A percentile compares a stretch with the other conserved stretches of the same genome.
These are phyloP conservation scores for Leptodermis oblonga DNA, from an alignment of 257 asterid species.

Conservation along the genomic window DNA sequence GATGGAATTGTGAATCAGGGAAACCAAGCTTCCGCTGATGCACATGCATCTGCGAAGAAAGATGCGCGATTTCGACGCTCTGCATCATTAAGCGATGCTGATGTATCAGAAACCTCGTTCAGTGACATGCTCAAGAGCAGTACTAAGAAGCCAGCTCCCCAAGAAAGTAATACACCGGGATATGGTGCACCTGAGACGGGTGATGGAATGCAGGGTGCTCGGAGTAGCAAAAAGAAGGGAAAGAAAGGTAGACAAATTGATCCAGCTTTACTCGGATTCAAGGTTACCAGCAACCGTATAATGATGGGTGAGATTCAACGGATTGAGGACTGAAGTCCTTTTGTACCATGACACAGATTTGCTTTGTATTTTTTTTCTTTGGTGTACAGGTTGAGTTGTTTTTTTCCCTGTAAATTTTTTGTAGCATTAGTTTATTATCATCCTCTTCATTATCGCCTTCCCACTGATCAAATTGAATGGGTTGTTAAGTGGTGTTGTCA, in stretches of 20 bases:
- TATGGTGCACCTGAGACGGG: constrained; percentile 33
- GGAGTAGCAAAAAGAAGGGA: constrained; percentile 84
- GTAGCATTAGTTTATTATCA: neutral
- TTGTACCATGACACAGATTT: neutral
- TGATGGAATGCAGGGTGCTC: constrained; percentile 41
- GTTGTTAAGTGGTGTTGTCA: neutral
- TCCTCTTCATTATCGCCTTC: neutral
- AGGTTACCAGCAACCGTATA: constrained; percentile 96
- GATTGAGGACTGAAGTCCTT: constrained; percentile 50
- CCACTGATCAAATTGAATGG: neutral
- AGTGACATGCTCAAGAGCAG: constrained; percentile 96
- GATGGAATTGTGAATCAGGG: constrained; percentile 38
- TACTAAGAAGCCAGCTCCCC: constrained; percentile 50
- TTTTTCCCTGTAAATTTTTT: constrained; percentile 8
- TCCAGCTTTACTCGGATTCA: constrained; percentile 97
- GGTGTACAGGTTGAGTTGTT: neutral
- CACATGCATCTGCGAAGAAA: constrained; percentile 36
- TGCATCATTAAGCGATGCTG: constrained; percentile 71
- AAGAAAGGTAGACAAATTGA: constrained; percentile 97
- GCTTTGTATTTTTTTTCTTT: neutral
- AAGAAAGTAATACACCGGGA: constrained; percentile 36
- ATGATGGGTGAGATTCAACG: constrained; percentile 99
- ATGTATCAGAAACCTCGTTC: constrained; percentile 78
- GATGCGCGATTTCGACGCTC: constrained; percentile 63
- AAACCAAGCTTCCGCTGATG: constrained; percentile 37